Conservation (phyloP, 2,329 filamentous ascomycete species). For the Diaporthe ampelina region DNA sequence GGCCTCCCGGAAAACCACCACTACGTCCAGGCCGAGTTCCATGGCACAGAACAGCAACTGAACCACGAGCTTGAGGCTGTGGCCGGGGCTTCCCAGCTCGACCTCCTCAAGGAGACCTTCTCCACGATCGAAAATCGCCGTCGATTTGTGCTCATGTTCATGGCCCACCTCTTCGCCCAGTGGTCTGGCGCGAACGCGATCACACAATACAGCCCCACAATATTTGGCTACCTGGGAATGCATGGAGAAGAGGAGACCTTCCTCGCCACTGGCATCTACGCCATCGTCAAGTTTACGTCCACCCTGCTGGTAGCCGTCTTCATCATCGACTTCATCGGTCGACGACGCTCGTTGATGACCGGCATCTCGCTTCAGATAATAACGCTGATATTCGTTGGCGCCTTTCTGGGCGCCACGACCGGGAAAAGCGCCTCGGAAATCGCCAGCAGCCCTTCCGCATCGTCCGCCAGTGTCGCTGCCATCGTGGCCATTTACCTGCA, state of each 20-base stretch:
- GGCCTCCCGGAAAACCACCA: not conserved
- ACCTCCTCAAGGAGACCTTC: constrained; percentile 78
- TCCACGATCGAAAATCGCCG: constrained; percentile 78
- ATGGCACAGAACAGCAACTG: constrained; percentile 58
- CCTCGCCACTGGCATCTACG: constrained; percentile 81
- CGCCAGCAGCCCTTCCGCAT: constrained; percentile 60
- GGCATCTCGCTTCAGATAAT: constrained; percentile 74
- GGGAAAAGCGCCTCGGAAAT: constrained; percentile 63
- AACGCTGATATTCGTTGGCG: constrained; percentile 74
- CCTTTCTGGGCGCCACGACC: constrained; percentile 74
- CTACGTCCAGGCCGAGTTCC: constrained; percentile 2
- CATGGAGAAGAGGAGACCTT: constrained; percentile 77
- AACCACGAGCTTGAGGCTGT: constrained; percentile 81
- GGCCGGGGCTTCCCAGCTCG: constrained; percentile 73
- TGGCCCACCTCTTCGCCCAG: constrained; percentile 80
- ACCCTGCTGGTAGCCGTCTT: constrained; percentile 80
- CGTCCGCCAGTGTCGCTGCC: constrained; percentile 74
- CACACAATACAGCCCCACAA: constrained; percentile 81
- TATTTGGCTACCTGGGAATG: constrained; percentile 80
- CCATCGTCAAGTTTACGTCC: constrained; percentile 78
- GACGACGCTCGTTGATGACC: constrained; percentile 74
- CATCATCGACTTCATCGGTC: constrained; percentile 83
- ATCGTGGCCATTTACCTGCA: constrained; percentile 81
- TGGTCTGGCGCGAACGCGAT: constrained; percentile 82
- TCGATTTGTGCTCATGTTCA: constrained; percentile 76